Conservation (phyloP, 2,329 filamentous ascomycete species). For the Talaromyces marneffei region DNA sequence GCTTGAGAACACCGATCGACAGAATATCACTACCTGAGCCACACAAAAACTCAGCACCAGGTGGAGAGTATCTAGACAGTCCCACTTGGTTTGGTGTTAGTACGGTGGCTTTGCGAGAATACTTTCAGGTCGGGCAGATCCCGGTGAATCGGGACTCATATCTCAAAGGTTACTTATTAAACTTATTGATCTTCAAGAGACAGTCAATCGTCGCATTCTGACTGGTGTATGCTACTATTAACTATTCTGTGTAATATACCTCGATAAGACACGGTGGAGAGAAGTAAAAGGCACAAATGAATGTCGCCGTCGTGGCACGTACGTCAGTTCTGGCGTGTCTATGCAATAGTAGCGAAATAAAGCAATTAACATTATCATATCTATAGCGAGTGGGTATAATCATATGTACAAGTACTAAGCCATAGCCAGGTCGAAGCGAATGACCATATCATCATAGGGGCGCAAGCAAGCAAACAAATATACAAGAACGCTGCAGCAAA, state of each 20-base stretch:
- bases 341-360: not conserved
- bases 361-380: not conserved
- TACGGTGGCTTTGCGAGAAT: not conserved
- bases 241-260: not conserved
- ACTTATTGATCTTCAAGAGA: too few relatives aligned
- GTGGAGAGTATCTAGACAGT: not conserved
- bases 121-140: not conserved
- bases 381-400: conserved; percentile 7
- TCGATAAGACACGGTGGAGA: too few relatives aligned
- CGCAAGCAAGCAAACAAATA: not conserved
- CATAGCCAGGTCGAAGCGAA: not conserved
- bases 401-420: not conserved
- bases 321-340: not conserved
- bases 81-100: not conserved
- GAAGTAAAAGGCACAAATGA: too few relatives aligned
- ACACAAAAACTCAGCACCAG: not conserved
- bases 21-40: not conserved
- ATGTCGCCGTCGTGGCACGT: not conserved
- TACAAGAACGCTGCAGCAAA: not conserved
- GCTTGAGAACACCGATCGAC: not conserved
- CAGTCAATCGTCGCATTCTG: too few relatives aligned
- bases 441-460: not conserved
- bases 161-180: too few relatives aligned
- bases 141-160: not conserved
- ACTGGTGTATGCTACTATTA: too few relatives aligned